Evolutionary conservation across 345 rosid genomes (phyloP).

Genomic region (Eucalyptus curtisii): DNA sequence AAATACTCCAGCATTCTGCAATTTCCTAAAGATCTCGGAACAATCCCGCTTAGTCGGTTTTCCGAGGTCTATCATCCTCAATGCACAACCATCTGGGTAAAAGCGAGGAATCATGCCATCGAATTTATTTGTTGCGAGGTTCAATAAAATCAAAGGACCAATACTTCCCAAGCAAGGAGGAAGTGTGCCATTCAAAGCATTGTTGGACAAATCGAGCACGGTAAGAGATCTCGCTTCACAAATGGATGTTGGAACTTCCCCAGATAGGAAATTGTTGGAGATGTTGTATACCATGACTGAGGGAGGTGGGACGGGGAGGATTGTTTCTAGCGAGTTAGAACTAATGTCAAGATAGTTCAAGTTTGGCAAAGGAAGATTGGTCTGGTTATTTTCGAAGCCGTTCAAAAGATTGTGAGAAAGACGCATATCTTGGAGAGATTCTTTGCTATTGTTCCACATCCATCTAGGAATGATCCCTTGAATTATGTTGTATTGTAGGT

Average conservation of each 20-base stretch:
- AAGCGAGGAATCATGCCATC: fast-evolving
- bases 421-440: fast-evolving
- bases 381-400: neutral
- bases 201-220: neutral
- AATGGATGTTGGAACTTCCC: neutral
- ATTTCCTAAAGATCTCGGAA: neutral
- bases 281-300: fast-evolving
- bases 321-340: neutral
- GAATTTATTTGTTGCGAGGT: neutral
- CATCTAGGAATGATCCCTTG: neutral
- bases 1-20: neutral
- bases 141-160: neutral
- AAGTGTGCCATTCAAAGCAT: neutral
- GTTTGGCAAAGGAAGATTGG: neutral
- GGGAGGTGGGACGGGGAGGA: neutral
- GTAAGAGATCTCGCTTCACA: neutral
- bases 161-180: neutral
- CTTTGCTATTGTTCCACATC: neutral
- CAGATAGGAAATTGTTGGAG: fast-evolving
- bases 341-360: neutral
- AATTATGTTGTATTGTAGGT: too few relatives aligned
- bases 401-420: neutral
- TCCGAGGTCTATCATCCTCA: neutral
- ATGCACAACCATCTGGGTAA: neutral
- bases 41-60: neutral